These are phyloP conservation scores for Cicer cuneatum DNA, from an alignment of 306 rosid species.

Conservation along the genomic window DNA sequence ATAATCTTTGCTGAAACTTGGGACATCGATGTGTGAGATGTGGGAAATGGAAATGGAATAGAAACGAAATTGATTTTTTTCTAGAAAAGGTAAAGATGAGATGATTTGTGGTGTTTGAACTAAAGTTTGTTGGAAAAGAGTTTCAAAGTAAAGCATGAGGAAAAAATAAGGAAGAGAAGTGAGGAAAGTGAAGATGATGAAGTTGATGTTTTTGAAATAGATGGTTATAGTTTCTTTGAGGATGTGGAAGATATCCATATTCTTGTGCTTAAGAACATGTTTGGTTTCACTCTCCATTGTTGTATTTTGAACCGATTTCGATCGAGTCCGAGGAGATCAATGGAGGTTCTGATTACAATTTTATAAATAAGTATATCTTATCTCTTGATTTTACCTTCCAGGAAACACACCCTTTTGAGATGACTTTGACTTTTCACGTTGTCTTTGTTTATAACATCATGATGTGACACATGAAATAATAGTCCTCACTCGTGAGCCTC, in stretches of 20 bases:
- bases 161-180: conserved; percentile 59
- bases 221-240: conserved; percentile 50
- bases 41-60: neutral
- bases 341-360: neutral
- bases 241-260: conserved; percentile 47
- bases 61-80: neutral
- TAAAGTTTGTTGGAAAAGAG: conserved; percentile 45
- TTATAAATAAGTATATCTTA: neutral
- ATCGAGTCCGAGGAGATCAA: neutral
- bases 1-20: conserved; percentile 38
- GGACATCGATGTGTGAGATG: neutral
- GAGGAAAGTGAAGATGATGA: conserved; percentile 57
- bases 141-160: conserved; percentile 57
- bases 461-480: no score
- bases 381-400: no score
- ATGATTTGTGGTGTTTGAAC: conserved; percentile 44
- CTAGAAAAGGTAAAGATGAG: neutral
- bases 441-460: no score
- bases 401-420: no score
- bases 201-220: conserved; percentile 54
- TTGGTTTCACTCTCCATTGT: conserved; percentile 47
- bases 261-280: conserved; percentile 45
- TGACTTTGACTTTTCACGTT: no score
- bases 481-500: no score
- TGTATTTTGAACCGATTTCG: neutral